Evolutionary conservation across 768 basidiomycete species (phyloP).

Genomic region (Phylloporus arenicola): DNA sequence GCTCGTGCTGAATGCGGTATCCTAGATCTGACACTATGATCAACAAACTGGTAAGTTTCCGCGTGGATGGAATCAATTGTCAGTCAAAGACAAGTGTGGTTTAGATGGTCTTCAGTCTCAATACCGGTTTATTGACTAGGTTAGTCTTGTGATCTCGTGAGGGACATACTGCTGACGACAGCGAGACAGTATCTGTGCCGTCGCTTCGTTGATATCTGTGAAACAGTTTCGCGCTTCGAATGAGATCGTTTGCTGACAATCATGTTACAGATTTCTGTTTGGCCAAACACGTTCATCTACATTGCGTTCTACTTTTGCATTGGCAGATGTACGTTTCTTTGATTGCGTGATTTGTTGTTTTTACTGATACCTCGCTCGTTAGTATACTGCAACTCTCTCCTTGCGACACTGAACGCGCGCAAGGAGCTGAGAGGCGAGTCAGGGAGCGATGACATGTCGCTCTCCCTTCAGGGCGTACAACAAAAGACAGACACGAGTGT

Average conservation of each 20-base stretch:
- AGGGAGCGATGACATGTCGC: conserved; percentile 26
- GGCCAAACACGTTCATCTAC: conserved; percentile 51
- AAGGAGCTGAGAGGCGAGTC: conserved; percentile 38
- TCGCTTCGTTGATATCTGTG: conserved; percentile 56
- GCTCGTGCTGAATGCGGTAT: not conserved
- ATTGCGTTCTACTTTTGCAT: conserved; percentile 62
- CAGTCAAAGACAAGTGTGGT: not conserved
- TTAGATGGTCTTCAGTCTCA: conserved; percentile 51
- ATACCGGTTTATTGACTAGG: conserved; percentile 32
- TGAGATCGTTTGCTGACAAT: not conserved
- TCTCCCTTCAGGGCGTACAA: conserved; percentile 27
- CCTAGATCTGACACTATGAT: conserved; percentile 49
- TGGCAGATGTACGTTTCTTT: conserved; percentile 45
- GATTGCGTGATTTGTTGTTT: not conserved
- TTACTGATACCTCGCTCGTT: not conserved
- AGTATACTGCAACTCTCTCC: conserved; percentile 61
- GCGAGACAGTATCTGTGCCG: conserved; percentile 41
- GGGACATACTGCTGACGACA: not conserved
- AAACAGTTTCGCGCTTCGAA: not conserved
- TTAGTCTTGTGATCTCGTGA: not conserved
- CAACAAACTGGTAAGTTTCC: conserved; percentile 35
- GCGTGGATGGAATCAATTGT: not conserved
- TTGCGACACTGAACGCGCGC: conserved; percentile 56
- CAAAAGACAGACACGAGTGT: conserved; percentile 20
- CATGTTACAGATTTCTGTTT: conserved; percentile 41